Percentiles rank a stretch among this genome's conserved stretches.
Evolutionary conservation across 2,329 filamentous ascomycete species (phyloP).

Genomic region (Ascochyta clinopodiicola): DNA sequence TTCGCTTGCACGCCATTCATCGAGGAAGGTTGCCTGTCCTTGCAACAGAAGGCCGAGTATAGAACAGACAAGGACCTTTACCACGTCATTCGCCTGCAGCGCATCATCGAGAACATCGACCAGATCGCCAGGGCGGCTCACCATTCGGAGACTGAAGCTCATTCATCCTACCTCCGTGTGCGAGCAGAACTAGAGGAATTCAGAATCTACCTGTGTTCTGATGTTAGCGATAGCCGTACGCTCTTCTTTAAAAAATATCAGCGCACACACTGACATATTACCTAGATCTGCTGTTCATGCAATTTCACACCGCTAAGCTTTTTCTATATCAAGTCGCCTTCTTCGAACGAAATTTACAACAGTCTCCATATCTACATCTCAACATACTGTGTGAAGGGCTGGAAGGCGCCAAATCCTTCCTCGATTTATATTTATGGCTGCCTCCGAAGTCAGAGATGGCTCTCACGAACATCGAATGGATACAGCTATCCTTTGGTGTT

Average conservation of each 20-base stretch:
- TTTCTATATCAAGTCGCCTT: constrained; percentile 51
- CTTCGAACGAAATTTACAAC: constrained; percentile 39
- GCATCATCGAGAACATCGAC: constrained; percentile 49
- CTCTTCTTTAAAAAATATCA: background rate
- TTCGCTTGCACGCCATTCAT: constrained; percentile 46
- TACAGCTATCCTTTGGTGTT: constrained; percentile 49
- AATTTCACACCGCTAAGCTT: constrained; percentile 49
- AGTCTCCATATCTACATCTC: constrained; percentile 34
- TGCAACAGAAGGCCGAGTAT: constrained; percentile 41
- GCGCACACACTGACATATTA: constrained; percentile 1
- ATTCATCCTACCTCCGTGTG: constrained; percentile 40
- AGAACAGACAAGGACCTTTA: constrained; percentile 47
- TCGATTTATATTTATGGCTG: constrained; percentile 45
- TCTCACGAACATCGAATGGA: constrained; percentile 51
- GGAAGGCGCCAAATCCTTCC: constrained; percentile 37
- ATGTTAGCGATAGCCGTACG: constrained; percentile 40
- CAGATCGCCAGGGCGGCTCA: constrained; percentile 23
- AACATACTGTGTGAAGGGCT: constrained; percentile 32
- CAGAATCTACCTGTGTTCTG: constrained; percentile 34
- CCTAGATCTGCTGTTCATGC: constrained; percentile 48
- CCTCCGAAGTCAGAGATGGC: constrained; percentile 45
- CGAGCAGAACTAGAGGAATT: constrained; percentile 45
- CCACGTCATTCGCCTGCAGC: constrained; percentile 48
- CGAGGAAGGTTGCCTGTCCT: constrained; percentile 47
- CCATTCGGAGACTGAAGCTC: constrained; percentile 31